Conservation (phyloP, 495 filamentous ascomycete species). For the Talaromyces thailandensis region DNA sequence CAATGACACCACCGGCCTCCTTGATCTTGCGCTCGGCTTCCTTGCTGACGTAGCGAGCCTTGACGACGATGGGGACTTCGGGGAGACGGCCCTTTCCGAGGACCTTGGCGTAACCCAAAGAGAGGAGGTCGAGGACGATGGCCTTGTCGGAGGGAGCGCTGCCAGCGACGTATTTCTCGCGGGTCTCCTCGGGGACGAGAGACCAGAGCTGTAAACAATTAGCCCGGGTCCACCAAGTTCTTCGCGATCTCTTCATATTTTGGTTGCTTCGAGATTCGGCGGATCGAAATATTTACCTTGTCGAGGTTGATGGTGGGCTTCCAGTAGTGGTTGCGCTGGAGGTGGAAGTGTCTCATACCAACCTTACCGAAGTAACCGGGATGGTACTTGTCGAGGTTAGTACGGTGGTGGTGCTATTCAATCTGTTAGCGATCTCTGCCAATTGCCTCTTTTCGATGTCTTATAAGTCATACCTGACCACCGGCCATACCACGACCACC, state of each 20-base stretch:
- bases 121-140: constrained; percentile 85
- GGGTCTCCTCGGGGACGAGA: constrained; percentile 71
- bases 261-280: neutral
- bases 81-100: constrained; percentile 89
- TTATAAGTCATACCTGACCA: constrained; percentile 41
- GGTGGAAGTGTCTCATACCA: constrained; percentile 94
- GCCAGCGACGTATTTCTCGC: constrained; percentile 70
- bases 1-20: constrained; percentile 78
- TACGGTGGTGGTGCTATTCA: constrained; percentile 79
- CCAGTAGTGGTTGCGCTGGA: constrained; percentile 83
- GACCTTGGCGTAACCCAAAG: constrained; percentile 88
- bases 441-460: neutral
- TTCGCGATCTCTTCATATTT: too few species aligned
- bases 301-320: constrained; percentile 86
- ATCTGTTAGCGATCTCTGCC: constrained; percentile 2
- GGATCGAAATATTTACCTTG: constrained; percentile 50
- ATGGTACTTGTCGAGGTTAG: constrained; percentile 92
- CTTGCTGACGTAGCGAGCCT: constrained; percentile 78
- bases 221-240: neutral
- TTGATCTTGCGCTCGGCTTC: constrained; percentile 93
- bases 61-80: constrained; percentile 76
- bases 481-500: constrained; percentile 94
- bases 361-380: constrained; percentile 98
- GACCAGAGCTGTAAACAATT: constrained; percentile 57
- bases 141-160: constrained; percentile 63